Evolutionary conservation across 2,329 filamentous ascomycete species (phyloP), one percentile per base, ranked within the genome.

Genomic region (Colletotrichum sp.): DNA sequence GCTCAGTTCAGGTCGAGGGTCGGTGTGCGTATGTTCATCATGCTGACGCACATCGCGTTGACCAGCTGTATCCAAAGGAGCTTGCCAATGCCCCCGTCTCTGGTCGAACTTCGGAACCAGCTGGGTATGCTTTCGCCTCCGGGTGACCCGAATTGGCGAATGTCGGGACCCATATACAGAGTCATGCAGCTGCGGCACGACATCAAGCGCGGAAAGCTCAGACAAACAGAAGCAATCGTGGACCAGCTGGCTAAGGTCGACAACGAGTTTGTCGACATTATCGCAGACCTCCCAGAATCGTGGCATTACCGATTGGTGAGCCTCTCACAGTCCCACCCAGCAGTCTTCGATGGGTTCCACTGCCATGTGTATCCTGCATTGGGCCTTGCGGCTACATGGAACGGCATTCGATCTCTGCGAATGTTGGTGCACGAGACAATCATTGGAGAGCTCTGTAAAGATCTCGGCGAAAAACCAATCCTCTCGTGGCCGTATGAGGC

Each of bases 11-110:
- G 79, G 52, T 88, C 86, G 13, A 81, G 81, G 57, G 86, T 86
- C 4, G 89, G 89, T 5, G 83, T 85, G 48, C 84, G 87, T 71
- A 89, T 91, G 87, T 91, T 91, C 79, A 83, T 88, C 71, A 89
- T 90, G 86, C 84, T 91, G 34, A 88, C 85, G 36, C 86, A 90
- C 71, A 87, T 86, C 69, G 85, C 90, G 39, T 83, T 90, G 74
- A 87, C 91, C 76, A 88, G 86, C 78, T 90, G 89, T 79, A 85
- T 90, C 30, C 89, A 90, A 76, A 85, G 85, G 67, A 86, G 86
- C 39, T 81, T 87, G 32, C 85, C 88, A 15, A 86, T 91, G 83
- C 90, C 89, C 6, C 79, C 84, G n/a, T 81, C 84, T 39, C 83
- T 91, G 74, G 81, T 87, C 34, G 83, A 89, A 28, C 86, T 91